Evolutionary conservation across 73 alveolate genomes (phyloP).

Genomic region (Blepharisma stoltei): DNA sequence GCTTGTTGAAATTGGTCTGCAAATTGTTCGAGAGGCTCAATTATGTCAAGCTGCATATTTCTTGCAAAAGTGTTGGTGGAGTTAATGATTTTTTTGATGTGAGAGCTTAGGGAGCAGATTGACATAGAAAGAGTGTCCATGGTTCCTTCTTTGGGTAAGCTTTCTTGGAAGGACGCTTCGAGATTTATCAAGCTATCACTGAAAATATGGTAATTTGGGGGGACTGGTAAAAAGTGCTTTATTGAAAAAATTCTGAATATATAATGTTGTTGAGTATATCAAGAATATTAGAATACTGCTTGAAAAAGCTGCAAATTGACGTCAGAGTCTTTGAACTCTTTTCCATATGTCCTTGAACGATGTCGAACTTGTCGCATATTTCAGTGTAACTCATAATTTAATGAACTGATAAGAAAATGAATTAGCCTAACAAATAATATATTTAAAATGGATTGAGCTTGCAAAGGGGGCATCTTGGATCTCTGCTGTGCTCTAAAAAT

Average conservation of each 20-base stretch:
- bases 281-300: neutral
- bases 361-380: conserved; percentile 30
- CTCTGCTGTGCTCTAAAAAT: no score
- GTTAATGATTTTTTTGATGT: neutral
- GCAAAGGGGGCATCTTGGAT: no score
- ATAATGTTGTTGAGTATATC: no score
- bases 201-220: no score
- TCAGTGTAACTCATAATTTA: conserved; percentile 14
- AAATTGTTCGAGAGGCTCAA: conserved; percentile 18
- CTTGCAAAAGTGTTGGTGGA: neutral
- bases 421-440: no score
- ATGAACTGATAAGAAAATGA: no score
- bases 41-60: neutral
- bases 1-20: neutral
- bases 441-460: no score
- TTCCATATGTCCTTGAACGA: neutral
- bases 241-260: no score
- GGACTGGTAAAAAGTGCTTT: no score
- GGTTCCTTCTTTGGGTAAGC: neutral
- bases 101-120: neutral
- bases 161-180: neutral
- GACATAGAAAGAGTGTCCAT: conserved; percentile 22
- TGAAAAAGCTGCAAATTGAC: neutral
- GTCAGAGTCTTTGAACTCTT: neutral
- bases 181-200: neutral